Percentiles rank a stretch among this genome's conserved stretches.
These are phyloP conservation scores for Mycena kentingensis DNA, from an alignment of 768 basidiomycete species.

Conservation along the genomic window DNA sequence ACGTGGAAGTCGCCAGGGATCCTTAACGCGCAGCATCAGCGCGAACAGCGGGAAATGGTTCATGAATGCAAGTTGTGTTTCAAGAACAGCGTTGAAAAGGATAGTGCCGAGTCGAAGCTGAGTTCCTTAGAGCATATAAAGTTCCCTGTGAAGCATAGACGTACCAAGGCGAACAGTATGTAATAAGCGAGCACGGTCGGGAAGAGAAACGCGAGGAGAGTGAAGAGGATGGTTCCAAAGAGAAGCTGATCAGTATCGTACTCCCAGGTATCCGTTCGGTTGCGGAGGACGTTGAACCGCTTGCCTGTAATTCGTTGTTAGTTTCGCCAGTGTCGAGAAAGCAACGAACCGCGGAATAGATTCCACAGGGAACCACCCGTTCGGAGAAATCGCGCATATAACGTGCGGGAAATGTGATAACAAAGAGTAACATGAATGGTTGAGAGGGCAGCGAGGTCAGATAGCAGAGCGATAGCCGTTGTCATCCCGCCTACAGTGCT, in stretches of 20 bases:
- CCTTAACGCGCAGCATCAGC: conserved; percentile 80
- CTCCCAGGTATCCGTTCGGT: conserved; percentile 86
- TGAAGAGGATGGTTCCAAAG: conserved; percentile 91
- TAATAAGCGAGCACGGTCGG: conserved; percentile 90
- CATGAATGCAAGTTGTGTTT: conserved; percentile 73
- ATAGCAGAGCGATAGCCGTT: conserved; percentile 61
- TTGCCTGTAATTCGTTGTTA: conserved; percentile 59
- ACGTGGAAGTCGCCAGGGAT: conserved; percentile 84
- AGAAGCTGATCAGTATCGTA: conserved; percentile 93
- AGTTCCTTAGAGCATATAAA: neutral
- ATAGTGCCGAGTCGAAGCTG: conserved; percentile 61
- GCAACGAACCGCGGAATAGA: conserved; percentile 74
- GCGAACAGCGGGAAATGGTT: conserved; percentile 94
- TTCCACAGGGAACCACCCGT: conserved; percentile 77
- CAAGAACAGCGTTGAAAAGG: conserved; percentile 59
- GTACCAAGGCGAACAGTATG: conserved; percentile 70
- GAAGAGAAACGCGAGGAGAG: conserved; percentile 75
- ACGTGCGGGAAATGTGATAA: conserved; percentile 60
- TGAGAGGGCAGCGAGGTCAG: conserved; percentile 66
- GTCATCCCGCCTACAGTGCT: conserved; percentile 55
- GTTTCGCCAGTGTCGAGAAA: neutral
- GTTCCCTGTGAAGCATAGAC: conserved; percentile 5
- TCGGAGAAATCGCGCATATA: conserved; percentile 63
- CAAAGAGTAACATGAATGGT: conserved; percentile 74
- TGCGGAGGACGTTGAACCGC: conserved; percentile 81